Base-by-base conservation (phyloP, 805 yeast genomes). In the Yamadazyma olivae region DNA sequence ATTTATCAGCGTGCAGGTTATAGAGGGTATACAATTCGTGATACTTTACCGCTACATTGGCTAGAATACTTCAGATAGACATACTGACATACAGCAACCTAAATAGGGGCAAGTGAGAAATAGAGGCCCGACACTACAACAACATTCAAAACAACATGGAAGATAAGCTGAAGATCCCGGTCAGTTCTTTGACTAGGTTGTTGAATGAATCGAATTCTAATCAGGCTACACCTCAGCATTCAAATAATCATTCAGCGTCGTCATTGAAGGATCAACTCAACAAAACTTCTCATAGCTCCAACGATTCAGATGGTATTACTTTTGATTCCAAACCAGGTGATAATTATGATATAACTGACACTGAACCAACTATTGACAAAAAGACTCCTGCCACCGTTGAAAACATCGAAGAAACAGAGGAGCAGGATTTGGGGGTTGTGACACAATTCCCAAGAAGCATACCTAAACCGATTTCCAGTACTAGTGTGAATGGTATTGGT, bases 131-230 rank as follows among this genome's bases (percentile, higher is more conserved):
- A n/a, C n/a, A n/a, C n/a, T n/a, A n/a, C n/a, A n/a, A n/a, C n/a
- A n/a, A n/a, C n/a, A n/a, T n/a, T n/a, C n/a, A n/a, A n/a, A n/a
- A n/a, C n/a, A n/a, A n/a, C n/a, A n/a, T n/a, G n/a, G n/a, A n/a
- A n/a, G n/a, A n/a, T n/a, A n/a, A n/a, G n/a, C n/a, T n/a, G n/a
- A n/a, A n/a, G n/a, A n/a, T n/a, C 10, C 64, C 67, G 21, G 52
- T 63, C 27, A 53, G 61, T 36, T 58, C 68, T 15, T 55, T 64
- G 45, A 64, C 70, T n/a, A 48, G 64, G 35, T 58, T 64, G 13
- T 50, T 64, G 41, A 59, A 59, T 38, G 68, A 62, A 35, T 57
- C 62, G 22, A 53, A 51, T 41, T 46, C 53, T 18, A 50, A 49
- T 39, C 49, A 31, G 35, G 47, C 30, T 28, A 40, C 39, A 33